Base-by-base conservation (phyloP, 2,329 filamentous ascomycete genomes). In the Pestalotiopsis sp. region DNA sequence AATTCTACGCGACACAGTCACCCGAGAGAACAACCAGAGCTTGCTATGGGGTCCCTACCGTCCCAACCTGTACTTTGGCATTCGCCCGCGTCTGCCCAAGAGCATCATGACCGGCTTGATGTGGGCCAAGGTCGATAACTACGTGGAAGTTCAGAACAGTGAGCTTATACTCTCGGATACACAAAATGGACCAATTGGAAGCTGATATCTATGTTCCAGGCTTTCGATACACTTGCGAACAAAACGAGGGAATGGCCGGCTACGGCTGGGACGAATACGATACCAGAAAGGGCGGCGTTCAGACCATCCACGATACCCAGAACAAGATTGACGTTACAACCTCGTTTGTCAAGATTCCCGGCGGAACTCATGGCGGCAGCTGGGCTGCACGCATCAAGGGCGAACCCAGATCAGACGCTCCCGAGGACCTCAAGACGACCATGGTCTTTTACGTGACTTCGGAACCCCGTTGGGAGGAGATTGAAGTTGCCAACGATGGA, bases 241-340 rank as follows among this genome's bases (percentile, higher is more conserved):
- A 99, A 80, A 89, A 96, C 79, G 94, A 97, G 79, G 92, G 92
- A 72, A 97, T 99, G 87, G 92, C 90, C 62, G 95, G 95, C 68
- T 99, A 99, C 80, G 96, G 96, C 71, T 99, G 96, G 96, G 95
- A 98, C 76, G 93, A 97, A 79, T 99, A 97, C 80, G 96, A 99
- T 81, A 91, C 94, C 25, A 88, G 96, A 68, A 92, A 87, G 68
- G 96, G 96, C 71, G 96, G 96, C 68, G 86, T 93, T 25, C 94
- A 99, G 81, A 93, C 92, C 0, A 95, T 99, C 69, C 94, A 97
- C 77, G 96, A 99, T 79, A 90, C 91, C 66, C 92, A 89, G 63
- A 99, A 99, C 81, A 88, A 88, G 68, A 87, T 99, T 73, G 95
- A 98, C 81, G 88, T 99, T 71, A 97, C 93, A 9, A 98, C 95